Evolutionary conservation across 805 yeast species (phyloP).

Genomic region (Spathaspora arborariae): DNA sequence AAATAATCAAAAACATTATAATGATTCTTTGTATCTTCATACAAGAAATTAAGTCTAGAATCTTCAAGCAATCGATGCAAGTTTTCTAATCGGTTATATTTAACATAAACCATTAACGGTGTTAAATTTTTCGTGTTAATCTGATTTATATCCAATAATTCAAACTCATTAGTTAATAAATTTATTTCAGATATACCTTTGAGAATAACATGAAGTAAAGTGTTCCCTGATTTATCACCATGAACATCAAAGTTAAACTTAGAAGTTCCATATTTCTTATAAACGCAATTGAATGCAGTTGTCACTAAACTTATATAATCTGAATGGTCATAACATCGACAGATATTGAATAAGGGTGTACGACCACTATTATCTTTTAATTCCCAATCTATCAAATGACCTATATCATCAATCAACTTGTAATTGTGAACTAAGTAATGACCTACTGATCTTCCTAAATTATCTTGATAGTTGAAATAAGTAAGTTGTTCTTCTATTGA

Average conservation of each 20-base stretch:
- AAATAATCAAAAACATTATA: conserved; percentile 38
- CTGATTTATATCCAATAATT: conserved; percentile 48
- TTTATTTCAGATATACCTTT: conserved; percentile 38
- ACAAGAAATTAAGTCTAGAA: conserved; percentile 36
- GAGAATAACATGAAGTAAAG: conserved; percentile 68
- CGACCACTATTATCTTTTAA: conserved; percentile 59
- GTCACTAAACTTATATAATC: conserved; percentile 50
- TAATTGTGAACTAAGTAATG: conserved; percentile 66
- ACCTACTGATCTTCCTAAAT: conserved; percentile 57
- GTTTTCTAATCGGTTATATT: conserved; percentile 64
- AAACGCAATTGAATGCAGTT: conserved; percentile 43
- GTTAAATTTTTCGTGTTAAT: conserved; percentile 56
- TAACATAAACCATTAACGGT: conserved; percentile 68
- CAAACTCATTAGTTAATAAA: conserved; percentile 18
- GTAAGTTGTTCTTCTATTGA: conserved; percentile 41
- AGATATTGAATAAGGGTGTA: conserved; percentile 74
- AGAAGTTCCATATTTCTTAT: conserved; percentile 35
- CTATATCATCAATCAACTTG: conserved; percentile 49
- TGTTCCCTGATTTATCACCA: conserved; percentile 68
- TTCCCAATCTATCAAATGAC: conserved; percentile 66
- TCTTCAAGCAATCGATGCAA: conserved; percentile 48
- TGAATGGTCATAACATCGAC: conserved; percentile 77
- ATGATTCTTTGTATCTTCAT: conserved; percentile 30
- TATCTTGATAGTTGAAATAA: conserved; percentile 53
- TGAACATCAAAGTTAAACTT: conserved; percentile 56